Evolutionary conservation across 2,329 filamentous ascomycete genomes (phyloP).

Genomic region (Apiospora marii): DNA sequence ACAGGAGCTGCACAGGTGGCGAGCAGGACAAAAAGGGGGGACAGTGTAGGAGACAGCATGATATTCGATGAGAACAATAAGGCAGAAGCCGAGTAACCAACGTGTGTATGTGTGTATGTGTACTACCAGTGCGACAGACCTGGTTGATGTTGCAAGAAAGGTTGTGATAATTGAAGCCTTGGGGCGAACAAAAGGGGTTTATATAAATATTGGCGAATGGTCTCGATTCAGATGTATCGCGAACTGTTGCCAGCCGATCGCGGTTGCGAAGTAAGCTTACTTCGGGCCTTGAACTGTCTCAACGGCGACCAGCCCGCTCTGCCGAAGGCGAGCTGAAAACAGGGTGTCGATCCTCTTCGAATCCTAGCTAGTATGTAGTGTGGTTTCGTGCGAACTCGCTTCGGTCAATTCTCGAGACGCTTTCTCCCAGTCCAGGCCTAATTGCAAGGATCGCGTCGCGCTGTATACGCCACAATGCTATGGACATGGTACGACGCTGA

Average conservation of each 20-base stretch:
- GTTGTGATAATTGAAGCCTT: background rate
- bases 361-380: background rate
- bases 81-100: background rate
- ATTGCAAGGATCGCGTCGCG: background rate
- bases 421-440: background rate
- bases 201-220: background rate
- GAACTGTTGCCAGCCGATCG: background rate
- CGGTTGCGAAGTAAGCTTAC: background rate
- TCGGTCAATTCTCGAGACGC: background rate
- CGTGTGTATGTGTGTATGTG: background rate
- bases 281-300: background rate
- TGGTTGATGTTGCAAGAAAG: background rate
- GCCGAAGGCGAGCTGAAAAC: background rate
- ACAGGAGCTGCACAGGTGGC: background rate
- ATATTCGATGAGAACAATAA: background rate
- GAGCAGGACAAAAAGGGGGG: background rate
- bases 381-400: background rate
- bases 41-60: background rate
- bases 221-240: no score
- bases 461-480: background rate
- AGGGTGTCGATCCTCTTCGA: background rate
- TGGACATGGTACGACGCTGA: background rate
- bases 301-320: background rate
- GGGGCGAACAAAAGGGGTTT: background rate
- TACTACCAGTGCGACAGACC: no score